Evolutionary conservation across 768 basidiomycete species (phyloP), one percentile per base, ranked within the genome.

Genomic region (Boletus huronensis): DNA sequence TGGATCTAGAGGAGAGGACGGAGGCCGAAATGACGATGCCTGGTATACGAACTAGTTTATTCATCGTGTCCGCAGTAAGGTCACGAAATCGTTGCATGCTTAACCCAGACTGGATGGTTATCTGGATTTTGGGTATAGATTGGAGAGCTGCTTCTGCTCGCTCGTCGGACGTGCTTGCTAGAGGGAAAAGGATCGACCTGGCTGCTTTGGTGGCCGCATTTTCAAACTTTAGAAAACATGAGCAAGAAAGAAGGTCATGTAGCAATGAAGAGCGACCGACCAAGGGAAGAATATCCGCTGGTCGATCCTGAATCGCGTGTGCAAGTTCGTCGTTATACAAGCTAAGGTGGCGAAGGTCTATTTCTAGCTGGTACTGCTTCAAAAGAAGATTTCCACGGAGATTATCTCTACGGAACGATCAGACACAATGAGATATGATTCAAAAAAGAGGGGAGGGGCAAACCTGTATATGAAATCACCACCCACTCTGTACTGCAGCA

Each of bases 21-120:
- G 94, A 96, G 0, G 97, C 92, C 31, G 95, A 95, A 68, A 98
- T 98, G 68, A 98, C 94, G 64, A 99, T 99, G 31, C 97, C 97
- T 2, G 97, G 97, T 40, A 98, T 82, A 55, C 97, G 90, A 35
- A 99, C 95, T 40, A 99, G 85, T 67, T 91, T 94, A 66, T 93
- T 95, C 80, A 98, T 90, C 21, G 89, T 93, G 63, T 94, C 83
- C 10, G 97, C 97, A 0, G 90, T 90, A 39, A 99, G 83, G 40
- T 94, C 93, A 39, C 97, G 85, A 70, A 98, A 97, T 69, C 91
- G 93, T 50, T 91, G 83, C 75, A 98, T 79, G 72, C 96, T 96
- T 60, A 96, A 81, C 6, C 89, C 90, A n/a, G 93, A 93, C 64
- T 81, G 84, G 35, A 98, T 77, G 38, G 87, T 92, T 50, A 98